phyloP scores from a whole-genome alignment of 371 early-diverging fungal genomes.

The Syncephalastrum contaminatum region DNA sequence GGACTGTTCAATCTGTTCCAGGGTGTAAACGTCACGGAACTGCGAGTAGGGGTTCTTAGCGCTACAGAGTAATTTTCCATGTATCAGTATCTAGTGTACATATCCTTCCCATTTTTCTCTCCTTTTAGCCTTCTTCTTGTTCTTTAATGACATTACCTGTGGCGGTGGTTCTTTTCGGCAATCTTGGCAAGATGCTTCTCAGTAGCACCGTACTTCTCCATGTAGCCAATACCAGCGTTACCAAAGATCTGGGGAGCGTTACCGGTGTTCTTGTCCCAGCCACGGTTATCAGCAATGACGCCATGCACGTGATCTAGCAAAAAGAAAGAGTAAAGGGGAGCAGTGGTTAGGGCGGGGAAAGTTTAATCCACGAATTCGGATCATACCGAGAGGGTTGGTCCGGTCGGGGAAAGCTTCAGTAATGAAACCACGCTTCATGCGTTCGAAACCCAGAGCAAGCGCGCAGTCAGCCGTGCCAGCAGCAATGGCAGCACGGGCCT shows the following conservation, averaged over 20 bases:
- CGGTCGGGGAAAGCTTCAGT: constrained; percentile 56
- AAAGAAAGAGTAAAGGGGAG: not conserved
- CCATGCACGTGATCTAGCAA: constrained; percentile 44
- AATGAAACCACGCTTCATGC: constrained; percentile 64
- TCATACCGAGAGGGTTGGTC: constrained; percentile 55
- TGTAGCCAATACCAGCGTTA: constrained; percentile 71
- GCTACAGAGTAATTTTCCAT: constrained; percentile 22
- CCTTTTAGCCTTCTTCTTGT: not conserved
- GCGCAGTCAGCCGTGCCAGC: constrained; percentile 64
- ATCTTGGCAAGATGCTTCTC: constrained; percentile 60
- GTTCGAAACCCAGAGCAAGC: constrained; percentile 75
- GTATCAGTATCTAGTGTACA: not conserved
- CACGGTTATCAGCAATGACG: constrained; percentile 56
- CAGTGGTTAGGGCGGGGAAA: not conserved
- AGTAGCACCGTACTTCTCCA: constrained; percentile 59
- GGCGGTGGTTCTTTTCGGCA: constrained; percentile 72
- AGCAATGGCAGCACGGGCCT: constrained; percentile 64
- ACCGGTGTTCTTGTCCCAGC: constrained; percentile 53
- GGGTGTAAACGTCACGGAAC: constrained; percentile 63
- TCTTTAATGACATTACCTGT: constrained; percentile 31
- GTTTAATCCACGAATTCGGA: not conserved
- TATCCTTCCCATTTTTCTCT: not conserved
- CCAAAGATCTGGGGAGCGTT: constrained; percentile 71
- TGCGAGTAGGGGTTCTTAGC: constrained; percentile 74
- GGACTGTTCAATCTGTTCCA: constrained; percentile 63